phyloP scores from a whole-genome alignment of 2,329 filamentous ascomycete species.

The Dryadomyces sulphureus region DNA sequence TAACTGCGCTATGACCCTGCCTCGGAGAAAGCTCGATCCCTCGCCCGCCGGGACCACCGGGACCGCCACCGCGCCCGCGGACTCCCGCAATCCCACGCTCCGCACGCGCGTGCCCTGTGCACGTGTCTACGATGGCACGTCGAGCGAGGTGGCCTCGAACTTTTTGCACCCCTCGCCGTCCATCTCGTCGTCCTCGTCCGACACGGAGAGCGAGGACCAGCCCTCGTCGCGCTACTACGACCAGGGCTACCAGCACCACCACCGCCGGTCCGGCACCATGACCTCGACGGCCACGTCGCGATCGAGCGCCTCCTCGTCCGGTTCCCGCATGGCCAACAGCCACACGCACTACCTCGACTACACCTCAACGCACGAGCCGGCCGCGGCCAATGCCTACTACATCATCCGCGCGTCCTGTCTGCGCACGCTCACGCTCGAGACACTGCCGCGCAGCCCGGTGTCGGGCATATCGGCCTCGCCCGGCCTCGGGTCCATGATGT shows the following conservation, averaged over 20 bases:
- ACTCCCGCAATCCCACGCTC: slow-evolving; percentile 38
- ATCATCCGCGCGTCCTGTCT: slow-evolving; percentile 51
- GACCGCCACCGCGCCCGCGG: slow-evolving; percentile 9
- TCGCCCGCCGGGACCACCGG: slow-evolving; percentile 11
- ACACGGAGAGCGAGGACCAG: slow-evolving; percentile 37
- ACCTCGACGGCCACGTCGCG: slow-evolving; percentile 33
- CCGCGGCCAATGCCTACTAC: slow-evolving; percentile 47
- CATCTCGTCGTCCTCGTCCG: slow-evolving; percentile 23
- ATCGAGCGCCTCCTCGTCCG: slow-evolving; percentile 36
- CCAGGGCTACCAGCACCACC: slow-evolving; percentile 11
- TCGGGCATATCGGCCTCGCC: slow-evolving; percentile 22
- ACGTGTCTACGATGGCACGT: slow-evolving; percentile 30
- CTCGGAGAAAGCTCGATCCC: slow-evolving; percentile 25
- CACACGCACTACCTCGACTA: slow-evolving; percentile 55
- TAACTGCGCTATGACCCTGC: slow-evolving; percentile 53
- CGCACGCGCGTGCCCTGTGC: slow-evolving; percentile 47
- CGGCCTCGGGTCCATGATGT: slow-evolving; percentile 14
- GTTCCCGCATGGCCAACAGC: slow-evolving; percentile 17
- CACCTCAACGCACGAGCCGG: slow-evolving; percentile 52
- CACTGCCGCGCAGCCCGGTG: slow-evolving; percentile 39
- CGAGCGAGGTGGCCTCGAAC: slow-evolving; percentile 29
- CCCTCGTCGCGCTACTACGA: slow-evolving; percentile 9
- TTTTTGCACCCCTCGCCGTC: slow-evolving; percentile 32
- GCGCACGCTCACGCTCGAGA: slow-evolving; percentile 52
- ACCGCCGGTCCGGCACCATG: slow-evolving; percentile 23